Evolutionary conservation across 352 stramenopile species (phyloP), one percentile per base, ranked within the genome.

Genomic region (Pythium aristosporum): DNA sequence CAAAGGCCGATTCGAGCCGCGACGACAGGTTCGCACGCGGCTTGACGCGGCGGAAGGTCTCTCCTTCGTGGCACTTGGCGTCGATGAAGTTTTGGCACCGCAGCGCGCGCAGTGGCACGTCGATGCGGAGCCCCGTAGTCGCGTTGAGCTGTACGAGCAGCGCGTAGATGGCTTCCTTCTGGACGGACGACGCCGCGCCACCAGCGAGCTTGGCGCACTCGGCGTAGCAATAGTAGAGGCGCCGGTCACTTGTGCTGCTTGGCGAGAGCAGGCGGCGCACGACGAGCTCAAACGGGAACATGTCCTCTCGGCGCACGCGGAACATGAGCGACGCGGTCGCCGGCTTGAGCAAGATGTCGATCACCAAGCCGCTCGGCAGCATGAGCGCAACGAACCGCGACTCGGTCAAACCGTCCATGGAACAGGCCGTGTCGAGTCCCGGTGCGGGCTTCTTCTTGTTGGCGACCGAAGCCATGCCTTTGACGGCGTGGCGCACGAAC

Each of bases 301-400:
- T 52, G 37, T 64, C 61, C 30, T 73, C 49, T 20, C 20, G 51
- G 37, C 30, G 56, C 15, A 57, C 36, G 5, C 57, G 67, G 53
- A 54, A 59, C 47, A 73, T 60, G 25, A 73, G 44, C 16, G 43
- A 61, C 7, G 67, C 47, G 11, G 67, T 73, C 43, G 67, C 49
- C 16, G 30, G 16, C 41, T 67, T 69, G 16, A 69, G 55, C 21
- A 73, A 20, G 8, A 69, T 42, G 49, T 73, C 67, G 25, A 73
- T 18, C 10, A 73, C 2, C 6, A 73, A 57, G 0, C 81, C 83
- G 47, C 88, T 79, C 2, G 73, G 71, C 39, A 88, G 81, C 77
- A 91, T 84, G 42, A 89, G 67, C 52, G 89, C 87, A 42, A 88
- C 59, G 60, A 82, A 91, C 5, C 83, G 81, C 25, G 72, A 78